Base-by-base conservation (phyloP, 2,329 filamentous ascomycete species). In the Fusarium dlaminii region DNA sequence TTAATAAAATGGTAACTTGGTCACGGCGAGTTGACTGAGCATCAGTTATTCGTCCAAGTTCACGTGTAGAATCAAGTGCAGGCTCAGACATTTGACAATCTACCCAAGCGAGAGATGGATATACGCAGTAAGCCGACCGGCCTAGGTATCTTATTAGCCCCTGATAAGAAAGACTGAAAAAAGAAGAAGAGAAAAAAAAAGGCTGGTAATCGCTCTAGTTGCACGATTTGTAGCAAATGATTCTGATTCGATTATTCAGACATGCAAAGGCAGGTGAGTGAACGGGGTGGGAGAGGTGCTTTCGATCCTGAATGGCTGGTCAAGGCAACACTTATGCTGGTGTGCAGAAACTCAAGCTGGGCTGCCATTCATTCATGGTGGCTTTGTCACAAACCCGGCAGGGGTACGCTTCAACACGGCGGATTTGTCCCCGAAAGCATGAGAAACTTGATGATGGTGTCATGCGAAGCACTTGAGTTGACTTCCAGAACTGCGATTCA, bases 231-330 rank as follows among this genome's bases (percentile, higher is more conserved):
- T 68, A 78, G 76, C 52, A 66, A 63, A 54, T 27, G 60, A 61
- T 58, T 66, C 46, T 77, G 76, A 75, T 76, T 75, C 63, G 75
- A 61, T 75, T 72, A 66, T 62, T 3, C 54, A 61, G 64, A 54
- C 46, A 68, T 77, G 73, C 66, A 76, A 64, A 68, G 69, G 63
- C 32, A 74, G 63, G 68, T 64, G 62, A 75, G 52, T 29, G 55
- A 68, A 59, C 51, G 46, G 66, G 66, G 65, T 67, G 61, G 72
- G 70, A 72, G 66, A 63, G 67, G 70, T 32, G 48, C 68, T 46
- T 68, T 72, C 66, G 69, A 62, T 72, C 63, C 58, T 78, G 73
- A 78, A 63, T 78, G 76, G 76, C 56, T 69, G 52, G 43, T 29
- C 58, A 61, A 61, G 61, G 63, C 62, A 64, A 66, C 55, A 70